Evolutionary conservation across 495 filamentous ascomycete species (phyloP).

Genomic region (Sporormia fimetaria): DNA sequence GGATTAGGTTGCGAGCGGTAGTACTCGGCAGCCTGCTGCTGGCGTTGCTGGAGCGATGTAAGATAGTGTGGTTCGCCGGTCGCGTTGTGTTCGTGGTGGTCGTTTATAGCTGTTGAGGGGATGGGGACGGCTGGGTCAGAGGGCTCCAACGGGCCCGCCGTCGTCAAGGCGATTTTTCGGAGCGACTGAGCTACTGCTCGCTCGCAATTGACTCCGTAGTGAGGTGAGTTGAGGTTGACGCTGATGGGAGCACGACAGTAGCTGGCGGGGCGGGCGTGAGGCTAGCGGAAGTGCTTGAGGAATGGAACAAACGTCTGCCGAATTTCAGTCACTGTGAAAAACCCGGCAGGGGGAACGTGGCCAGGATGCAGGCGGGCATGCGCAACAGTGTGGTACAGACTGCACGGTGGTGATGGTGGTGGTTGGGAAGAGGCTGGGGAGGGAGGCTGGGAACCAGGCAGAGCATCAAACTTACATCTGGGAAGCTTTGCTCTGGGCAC

Average conservation of each 20-base stretch:
- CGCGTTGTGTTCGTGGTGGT: slow-evolving; percentile 45
- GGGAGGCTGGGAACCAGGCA: neutral
- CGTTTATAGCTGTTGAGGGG: too few species aligned
- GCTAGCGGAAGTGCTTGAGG: too few species aligned
- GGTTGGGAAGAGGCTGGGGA: neutral
- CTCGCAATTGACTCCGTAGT: slow-evolving; percentile 9
- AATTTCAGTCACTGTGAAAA: too few species aligned
- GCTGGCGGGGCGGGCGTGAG: too few species aligned
- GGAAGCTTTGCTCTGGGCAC: too few species aligned
- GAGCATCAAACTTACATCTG: neutral
- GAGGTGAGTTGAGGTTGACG: too few species aligned
- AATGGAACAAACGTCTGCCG: too few species aligned
- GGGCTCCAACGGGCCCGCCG: slow-evolving; percentile 18
- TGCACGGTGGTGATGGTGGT: slow-evolving; percentile 1
- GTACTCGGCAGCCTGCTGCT: slow-evolving; percentile 37
- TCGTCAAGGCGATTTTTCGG: slow-evolving; percentile 22
- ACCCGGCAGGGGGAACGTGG: too few species aligned
- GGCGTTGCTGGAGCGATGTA: slow-evolving; percentile 47
- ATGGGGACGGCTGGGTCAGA: slow-evolving; percentile 12
- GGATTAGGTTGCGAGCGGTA: slow-evolving; percentile 25
- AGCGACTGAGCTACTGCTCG: slow-evolving; percentile 6
- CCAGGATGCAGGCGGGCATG: neutral
- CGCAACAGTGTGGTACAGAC: neutral
- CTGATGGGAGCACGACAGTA: too few species aligned
- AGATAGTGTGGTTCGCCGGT: too few species aligned